These are phyloP conservation scores for Penicillium malachiteum DNA, from an alignment of 495 filamentous ascomycete species.

Conservation along the genomic window DNA sequence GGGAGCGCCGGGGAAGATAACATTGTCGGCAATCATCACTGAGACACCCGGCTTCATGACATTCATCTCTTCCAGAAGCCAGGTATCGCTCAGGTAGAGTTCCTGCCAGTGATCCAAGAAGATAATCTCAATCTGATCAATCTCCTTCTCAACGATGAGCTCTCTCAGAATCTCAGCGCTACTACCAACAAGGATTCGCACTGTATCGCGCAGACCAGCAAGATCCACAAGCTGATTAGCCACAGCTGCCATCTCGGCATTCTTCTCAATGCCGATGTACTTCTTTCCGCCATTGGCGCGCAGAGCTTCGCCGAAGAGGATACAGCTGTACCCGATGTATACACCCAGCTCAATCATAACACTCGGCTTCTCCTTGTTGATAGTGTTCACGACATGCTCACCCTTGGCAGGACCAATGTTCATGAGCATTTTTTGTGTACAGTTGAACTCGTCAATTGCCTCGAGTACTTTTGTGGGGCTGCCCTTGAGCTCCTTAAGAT, in stretches of 20 bases:
- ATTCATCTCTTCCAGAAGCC: constrained; percentile 61
- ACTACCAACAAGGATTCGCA: constrained; percentile 30
- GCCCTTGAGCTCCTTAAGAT: constrained; percentile 51
- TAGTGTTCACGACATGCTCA: constrained; percentile 56
- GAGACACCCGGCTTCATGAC: constrained; percentile 51
- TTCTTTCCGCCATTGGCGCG: constrained; percentile 47
- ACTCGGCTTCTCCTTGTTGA: constrained; percentile 56
- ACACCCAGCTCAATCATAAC: constrained; percentile 72
- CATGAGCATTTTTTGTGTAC: constrained; percentile 59
- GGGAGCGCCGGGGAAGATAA: constrained; percentile 65
- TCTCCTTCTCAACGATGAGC: constrained; percentile 24
- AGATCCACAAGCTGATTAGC: constrained; percentile 58
- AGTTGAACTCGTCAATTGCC: constrained; percentile 54
- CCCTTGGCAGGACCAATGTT: constrained; percentile 70
- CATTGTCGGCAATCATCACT: constrained; percentile 64
- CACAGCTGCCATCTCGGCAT: constrained; percentile 61
- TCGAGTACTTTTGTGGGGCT: constrained; percentile 56
- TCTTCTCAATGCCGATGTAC: constrained; percentile 61
- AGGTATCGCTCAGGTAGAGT: constrained; percentile 61
- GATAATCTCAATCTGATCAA: constrained; percentile 55
- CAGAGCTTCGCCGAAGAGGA: constrained; percentile 61
- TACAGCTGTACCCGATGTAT: constrained; percentile 71
- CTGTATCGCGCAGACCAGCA: constrained; percentile 59
- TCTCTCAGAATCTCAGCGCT: constrained; percentile 21
- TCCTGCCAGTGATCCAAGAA: constrained; percentile 71